Evolutionary conservation across 345 rosid genomes (phyloP).

Genomic region (Sisymbrium altissimum): DNA sequence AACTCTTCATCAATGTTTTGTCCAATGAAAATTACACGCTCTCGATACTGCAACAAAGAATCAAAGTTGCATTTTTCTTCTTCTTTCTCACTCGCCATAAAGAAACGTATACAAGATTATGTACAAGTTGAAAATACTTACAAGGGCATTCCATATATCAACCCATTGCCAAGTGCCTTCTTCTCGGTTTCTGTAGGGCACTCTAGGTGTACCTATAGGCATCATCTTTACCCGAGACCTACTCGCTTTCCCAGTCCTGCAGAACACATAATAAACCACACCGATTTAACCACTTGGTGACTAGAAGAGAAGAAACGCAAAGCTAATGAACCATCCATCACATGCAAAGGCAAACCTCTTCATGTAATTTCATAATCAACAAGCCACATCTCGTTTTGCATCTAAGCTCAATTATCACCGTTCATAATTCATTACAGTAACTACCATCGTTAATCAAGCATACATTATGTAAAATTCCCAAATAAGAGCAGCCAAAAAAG

Average conservation of each 20-base stretch:
- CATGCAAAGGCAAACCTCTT: neutral
- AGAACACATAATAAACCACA: slow-evolving; percentile 15
- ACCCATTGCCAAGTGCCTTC: slow-evolving; percentile 91
- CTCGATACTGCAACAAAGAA: slow-evolving; percentile 70
- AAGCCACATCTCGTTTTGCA: neutral
- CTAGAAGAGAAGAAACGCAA: neutral
- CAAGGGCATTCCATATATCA: slow-evolving; percentile 88
- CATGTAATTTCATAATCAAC: neutral
- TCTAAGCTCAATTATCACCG: neutral
- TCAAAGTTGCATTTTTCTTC: neutral
- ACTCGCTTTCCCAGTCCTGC: slow-evolving; percentile 47
- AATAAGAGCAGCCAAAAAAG: neutral
- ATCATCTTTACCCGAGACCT: slow-evolving; percentile 62
- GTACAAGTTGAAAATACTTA: slow-evolving; percentile 37
- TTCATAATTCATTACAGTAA: neutral
- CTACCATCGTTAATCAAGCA: neutral
- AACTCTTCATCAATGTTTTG: slow-evolving; percentile 74
- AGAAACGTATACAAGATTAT: neutral
- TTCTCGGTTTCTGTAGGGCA: slow-evolving; percentile 65
- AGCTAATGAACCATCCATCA: neutral
- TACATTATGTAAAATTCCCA: neutral
- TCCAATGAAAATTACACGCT: slow-evolving; percentile 79
- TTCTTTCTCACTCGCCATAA: neutral
- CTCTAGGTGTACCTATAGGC: slow-evolving; percentile 82
- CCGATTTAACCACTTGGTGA: neutral